Evolutionary conservation across 2,329 filamentous ascomycete genomes (phyloP).

Genomic region (Lojkania enalia): DNA sequence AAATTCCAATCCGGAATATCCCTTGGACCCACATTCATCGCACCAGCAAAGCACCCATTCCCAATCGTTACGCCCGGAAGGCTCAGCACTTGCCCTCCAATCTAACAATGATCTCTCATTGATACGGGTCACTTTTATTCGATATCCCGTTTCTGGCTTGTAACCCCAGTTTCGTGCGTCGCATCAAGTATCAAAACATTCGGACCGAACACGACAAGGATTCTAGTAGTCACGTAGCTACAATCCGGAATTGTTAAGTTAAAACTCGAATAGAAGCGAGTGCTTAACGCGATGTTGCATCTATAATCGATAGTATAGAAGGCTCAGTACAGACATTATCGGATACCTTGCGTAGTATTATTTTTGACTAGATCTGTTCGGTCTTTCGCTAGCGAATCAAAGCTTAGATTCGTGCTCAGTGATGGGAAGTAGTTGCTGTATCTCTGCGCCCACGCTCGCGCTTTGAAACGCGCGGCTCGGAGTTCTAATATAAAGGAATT

Average conservation of each 20-base stretch:
- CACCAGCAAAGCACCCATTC: slow-evolving; percentile 47
- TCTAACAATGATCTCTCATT: slow-evolving; percentile 46
- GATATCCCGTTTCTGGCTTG: slow-evolving; percentile 51
- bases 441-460: slow-evolving; percentile 59
- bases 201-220: slow-evolving; percentile 57
- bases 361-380: slow-evolving; percentile 29
- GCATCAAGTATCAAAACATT: slow-evolving; percentile 58
- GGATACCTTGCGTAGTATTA: slow-evolving; percentile 40
- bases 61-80: slow-evolving; percentile 50
- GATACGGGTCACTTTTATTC: slow-evolving; percentile 55
- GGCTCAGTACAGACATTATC: slow-evolving; percentile 60
- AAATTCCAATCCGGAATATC: slow-evolving; percentile 32
- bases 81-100: slow-evolving; percentile 29
- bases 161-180: slow-evolving; percentile 57
- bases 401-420: slow-evolving; percentile 21
- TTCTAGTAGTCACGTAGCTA: slow-evolving; percentile 56
- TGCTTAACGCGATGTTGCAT: slow-evolving; percentile 64
- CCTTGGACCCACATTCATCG: slow-evolving; percentile 47
- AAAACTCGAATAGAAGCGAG: slow-evolving; percentile 67
- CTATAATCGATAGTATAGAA: slow-evolving; percentile 68
- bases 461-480: slow-evolving; percentile 55
- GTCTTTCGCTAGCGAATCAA: slow-evolving; percentile 29
- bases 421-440: slow-evolving; percentile 57
- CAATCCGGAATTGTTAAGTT: slow-evolving; percentile 58
- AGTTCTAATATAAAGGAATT: slow-evolving; percentile 55